Base-by-base conservation (phyloP, 1,284 basidiomycete species). In the Ganoderma multipileum region DNA sequence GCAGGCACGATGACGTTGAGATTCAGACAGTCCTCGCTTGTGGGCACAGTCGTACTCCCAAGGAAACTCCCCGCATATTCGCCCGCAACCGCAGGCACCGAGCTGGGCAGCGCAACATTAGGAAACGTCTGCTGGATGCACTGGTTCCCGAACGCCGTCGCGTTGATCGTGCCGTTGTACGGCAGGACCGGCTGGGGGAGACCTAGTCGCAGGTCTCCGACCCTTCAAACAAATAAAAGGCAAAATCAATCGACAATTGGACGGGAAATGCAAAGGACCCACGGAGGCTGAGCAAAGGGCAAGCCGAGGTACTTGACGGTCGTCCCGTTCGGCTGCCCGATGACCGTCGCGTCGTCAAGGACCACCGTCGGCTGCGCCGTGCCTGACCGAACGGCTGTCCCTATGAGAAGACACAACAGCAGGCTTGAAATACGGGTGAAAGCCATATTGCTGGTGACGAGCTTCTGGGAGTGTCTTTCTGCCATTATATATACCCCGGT, bases 1-100 rank as follows among this genome's bases (percentile, higher is more conserved):
- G 69, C 69, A 0, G 83, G 80, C 0, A 77, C 77, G 30, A 81
- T 73, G 12, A 87, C 79, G 70, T 86, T 87, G 62, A 86, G 61
- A 30, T 80, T 80, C n/a, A 87, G 74, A 71, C 74, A 76, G 36
- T 76, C 74, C 52, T 76, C 75, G 55, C 63, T 63, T 33, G 67
- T 33, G 2, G 68, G 54, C 2, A 65, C 42, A n/a, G 54, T 47
- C 3, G 60, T 18, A 36, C 20, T 26, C 8, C 38, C 28, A 18
- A 41, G 33, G 55, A 65, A 63, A 3, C 18, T 26, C 12, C 47
- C 38, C 9, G 61, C 44, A n/a, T 62, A 65, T 28, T 52, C 28
- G 3, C 44, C 41, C 0, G 50, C 59, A 2, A 44, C 60, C 7
- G 50, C 62, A 38, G 64, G 64, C 4, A 68, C 58, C 8, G 39